phyloP scores from a whole-genome alignment of 495 filamentous ascomycete genomes.

The Hyaloscypha finlandica region DNA sequence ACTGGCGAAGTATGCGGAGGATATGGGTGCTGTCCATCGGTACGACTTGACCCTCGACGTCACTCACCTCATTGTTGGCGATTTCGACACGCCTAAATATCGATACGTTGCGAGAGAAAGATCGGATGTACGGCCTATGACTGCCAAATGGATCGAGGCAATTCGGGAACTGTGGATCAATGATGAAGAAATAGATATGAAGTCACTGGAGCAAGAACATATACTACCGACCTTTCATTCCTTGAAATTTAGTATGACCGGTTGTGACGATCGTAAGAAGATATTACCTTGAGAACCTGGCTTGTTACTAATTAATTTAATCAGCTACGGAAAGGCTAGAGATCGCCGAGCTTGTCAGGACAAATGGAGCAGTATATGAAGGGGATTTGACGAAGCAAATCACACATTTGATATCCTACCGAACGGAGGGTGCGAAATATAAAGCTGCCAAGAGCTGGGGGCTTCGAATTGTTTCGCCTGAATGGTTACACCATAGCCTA shows the following conservation, averaged over 20 bases:
- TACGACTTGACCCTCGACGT: constrained; percentile 94
- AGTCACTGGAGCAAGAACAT: constrained; percentile 61
- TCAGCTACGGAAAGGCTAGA: constrained; percentile 65
- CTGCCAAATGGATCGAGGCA: constrained; percentile 79
- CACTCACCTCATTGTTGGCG: constrained; percentile 91
- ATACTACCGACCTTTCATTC: constrained; percentile 60
- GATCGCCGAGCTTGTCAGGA: constrained; percentile 62
- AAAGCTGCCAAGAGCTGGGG: constrained; percentile 78
- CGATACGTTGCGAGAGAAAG: constrained; percentile 90
- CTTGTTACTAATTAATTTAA: constrained; percentile 12
- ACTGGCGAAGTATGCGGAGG: constrained; percentile 64
- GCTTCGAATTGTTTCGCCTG: constrained; percentile 71
- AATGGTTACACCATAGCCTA: constrained; percentile 86
- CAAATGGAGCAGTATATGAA: constrained; percentile 78
- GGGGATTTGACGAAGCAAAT: constrained; percentile 84
- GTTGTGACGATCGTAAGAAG: constrained; percentile 78
- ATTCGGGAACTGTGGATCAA: constrained; percentile 80
- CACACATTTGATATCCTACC: constrained; percentile 82
- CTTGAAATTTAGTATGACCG: constrained; percentile 83
- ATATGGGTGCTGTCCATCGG: constrained; percentile 86
- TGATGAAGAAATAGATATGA: constrained; percentile 77
- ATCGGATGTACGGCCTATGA: constrained; percentile 79
- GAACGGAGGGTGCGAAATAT: constrained; percentile 84
- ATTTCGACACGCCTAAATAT: constrained; percentile 87
- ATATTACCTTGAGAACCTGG: background rate